Conservation (phyloP, 768 basidiomycete genomes). For the Tephrocybe sp. region DNA sequence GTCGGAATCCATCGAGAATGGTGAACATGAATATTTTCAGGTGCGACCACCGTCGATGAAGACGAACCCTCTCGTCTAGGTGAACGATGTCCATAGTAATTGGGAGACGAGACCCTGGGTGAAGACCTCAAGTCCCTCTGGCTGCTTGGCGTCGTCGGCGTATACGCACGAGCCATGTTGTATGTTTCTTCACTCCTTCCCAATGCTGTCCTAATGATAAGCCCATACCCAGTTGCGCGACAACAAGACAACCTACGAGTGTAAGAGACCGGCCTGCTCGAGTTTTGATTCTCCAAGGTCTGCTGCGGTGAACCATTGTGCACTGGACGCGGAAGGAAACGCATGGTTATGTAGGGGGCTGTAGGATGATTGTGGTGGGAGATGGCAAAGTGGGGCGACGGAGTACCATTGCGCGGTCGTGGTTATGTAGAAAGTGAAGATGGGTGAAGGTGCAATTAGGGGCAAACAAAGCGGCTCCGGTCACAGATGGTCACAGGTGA, state of each 20-base stretch:
- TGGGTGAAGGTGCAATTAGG: too few relatives aligned
- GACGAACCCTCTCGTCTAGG: neutral
- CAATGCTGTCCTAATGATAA: neutral
- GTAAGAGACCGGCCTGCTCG: neutral
- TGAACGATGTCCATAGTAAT: neutral
- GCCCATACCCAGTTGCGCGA: neutral
- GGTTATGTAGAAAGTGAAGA: neutral
- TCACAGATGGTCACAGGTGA: slow-evolving; percentile 1
- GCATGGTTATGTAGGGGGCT: neutral
- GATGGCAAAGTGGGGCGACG: neutral
- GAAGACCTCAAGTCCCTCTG: neutral
- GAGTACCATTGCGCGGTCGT: neutral
- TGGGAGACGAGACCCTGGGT: neutral
- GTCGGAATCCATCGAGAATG: neutral
- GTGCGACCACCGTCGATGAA: neutral
- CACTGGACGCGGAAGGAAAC: neutral
- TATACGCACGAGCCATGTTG: neutral
- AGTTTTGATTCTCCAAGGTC: neutral
- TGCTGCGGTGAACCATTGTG: neutral
- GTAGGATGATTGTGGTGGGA: neutral
- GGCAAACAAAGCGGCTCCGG: slow-evolving; percentile 1
- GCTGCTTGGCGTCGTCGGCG: neutral
- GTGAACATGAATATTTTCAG: neutral
- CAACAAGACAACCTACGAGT: neutral
- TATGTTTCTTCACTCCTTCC: neutral